Conservation (phyloP, 352 stramenopile genomes). For the Pythium brachiatum region DNA sequence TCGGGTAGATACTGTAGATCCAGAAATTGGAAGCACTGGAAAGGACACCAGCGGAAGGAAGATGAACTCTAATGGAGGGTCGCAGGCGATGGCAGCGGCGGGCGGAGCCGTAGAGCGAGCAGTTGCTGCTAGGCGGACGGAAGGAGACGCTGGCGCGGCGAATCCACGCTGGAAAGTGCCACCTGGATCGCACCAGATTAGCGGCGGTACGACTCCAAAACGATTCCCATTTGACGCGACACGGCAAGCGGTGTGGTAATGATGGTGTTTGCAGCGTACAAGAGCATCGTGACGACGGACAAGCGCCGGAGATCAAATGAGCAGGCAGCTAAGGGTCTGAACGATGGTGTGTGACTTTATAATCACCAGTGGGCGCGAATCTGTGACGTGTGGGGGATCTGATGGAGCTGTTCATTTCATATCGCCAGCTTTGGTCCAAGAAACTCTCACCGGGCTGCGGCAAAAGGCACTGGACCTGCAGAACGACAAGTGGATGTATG, state of each 20-base stretch:
- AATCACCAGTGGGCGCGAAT: neutral
- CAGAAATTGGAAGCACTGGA: no score
- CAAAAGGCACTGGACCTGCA: conserved; percentile 55
- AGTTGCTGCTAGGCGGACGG: neutral
- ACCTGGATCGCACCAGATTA: conserved; percentile 9
- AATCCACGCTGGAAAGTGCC: conserved; percentile 15
- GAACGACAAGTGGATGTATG: conserved; percentile 76
- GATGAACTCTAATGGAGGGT: neutral
- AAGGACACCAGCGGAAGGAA: no score
- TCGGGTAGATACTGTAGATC: neutral
- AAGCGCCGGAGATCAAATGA: conserved; percentile 54
- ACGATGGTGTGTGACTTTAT: conserved; percentile 30
- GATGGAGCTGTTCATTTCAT: neutral
- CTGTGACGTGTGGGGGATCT: neutral
- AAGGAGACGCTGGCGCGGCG: neutral
- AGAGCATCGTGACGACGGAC: conserved; percentile 50
- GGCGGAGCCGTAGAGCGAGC: neutral
- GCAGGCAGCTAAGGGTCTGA: conserved; percentile 41
- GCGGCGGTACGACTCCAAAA: conserved; percentile 21
- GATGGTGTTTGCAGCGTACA: conserved; percentile 24
- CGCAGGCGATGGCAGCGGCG: neutral
- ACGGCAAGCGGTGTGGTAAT: neutral
- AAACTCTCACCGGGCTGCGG: conserved; percentile 51
- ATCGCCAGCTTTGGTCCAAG: conserved; percentile 51
- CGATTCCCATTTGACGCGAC: neutral